A percentile compares a stretch with the other conserved stretches of the same genome.
These are phyloP conservation scores for Populus deltoides DNA, from an alignment of 345 rosid genomes.

Conservation along the genomic window DNA sequence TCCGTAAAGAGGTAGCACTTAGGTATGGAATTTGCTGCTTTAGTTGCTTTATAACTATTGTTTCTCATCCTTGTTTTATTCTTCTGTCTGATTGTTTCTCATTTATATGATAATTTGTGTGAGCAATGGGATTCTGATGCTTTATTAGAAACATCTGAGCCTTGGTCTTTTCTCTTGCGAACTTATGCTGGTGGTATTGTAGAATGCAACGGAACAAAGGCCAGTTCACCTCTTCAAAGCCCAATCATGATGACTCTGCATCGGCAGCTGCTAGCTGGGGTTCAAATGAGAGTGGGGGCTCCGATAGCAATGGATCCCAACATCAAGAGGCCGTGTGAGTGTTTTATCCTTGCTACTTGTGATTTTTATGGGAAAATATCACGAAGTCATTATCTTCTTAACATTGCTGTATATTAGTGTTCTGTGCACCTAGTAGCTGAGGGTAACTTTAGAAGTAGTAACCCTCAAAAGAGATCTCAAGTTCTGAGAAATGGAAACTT, in stretches of 20 bases:
- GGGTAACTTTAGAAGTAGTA: too few species aligned
- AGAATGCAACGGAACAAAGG: conserved; percentile 73
- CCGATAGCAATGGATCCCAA: conserved; percentile 48
- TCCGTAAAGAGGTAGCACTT: conserved; percentile 66
- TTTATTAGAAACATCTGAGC: background rate
- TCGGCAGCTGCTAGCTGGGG: conserved; percentile 52
- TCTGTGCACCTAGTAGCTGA: too few species aligned
- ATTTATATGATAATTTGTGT: background rate
- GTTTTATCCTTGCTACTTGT: background rate
- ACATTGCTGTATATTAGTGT: too few species aligned
- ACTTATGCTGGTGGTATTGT: conserved; percentile 6
- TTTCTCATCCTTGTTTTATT: background rate
- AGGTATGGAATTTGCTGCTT: conserved; percentile 37
- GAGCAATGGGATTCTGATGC: background rate
- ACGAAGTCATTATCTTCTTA: background rate
- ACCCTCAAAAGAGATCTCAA: too few species aligned
- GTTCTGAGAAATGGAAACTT: too few species aligned
- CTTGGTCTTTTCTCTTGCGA: conserved; percentile 2
- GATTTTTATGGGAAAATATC: background rate
- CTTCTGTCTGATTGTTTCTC: background rate
- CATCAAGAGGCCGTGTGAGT: conserved; percentile 42
- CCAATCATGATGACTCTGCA: conserved; percentile 53
- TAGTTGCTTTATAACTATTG: background rate
- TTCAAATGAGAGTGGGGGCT: conserved; percentile 44
- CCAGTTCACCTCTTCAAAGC: conserved; percentile 59